Evolutionary conservation across 495 filamentous ascomycete species (phyloP).

Genomic region (Parathielavia hyrcaniae): DNA sequence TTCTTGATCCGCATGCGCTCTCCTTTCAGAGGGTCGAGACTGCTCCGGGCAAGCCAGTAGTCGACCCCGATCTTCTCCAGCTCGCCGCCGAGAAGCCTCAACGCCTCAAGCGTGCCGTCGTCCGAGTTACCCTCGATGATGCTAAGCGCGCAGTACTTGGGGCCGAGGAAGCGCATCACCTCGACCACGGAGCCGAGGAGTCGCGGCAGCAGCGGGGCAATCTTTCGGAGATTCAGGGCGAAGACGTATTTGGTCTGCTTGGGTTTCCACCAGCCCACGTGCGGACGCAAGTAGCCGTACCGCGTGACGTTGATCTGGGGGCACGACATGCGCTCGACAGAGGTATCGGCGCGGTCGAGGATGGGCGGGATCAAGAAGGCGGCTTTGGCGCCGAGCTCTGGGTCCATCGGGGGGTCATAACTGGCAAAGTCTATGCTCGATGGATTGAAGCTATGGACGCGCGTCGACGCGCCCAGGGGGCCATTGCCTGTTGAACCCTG

Average conservation of each 20-base stretch:
- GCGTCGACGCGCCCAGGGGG: background rate
- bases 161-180: slow-evolving; percentile 44
- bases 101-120: slow-evolving; percentile 47
- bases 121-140: slow-evolving; percentile 45
- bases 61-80: slow-evolving; percentile 30
- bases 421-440: background rate
- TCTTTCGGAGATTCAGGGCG: slow-evolving; percentile 44
- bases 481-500: background rate
- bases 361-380: background rate
- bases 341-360: background rate
- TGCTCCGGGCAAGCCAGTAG: slow-evolving; percentile 35
- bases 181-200: slow-evolving; percentile 42
- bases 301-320: background rate
- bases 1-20: slow-evolving; percentile 32
- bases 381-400: background rate
- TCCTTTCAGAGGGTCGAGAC: slow-evolving; percentile 33
- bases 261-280: background rate
- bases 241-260: slow-evolving; percentile 47
- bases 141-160: slow-evolving; percentile 42
- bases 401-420: too few species aligned
- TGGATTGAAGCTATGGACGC: too few species aligned
- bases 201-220: slow-evolving; percentile 37
- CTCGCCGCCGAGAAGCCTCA: slow-evolving; percentile 30
- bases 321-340: background rate
- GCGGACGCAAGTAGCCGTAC: background rate